Conservation (phyloP, 2,329 filamentous ascomycete species). For the Drechslerella dactyloides region DNA sequence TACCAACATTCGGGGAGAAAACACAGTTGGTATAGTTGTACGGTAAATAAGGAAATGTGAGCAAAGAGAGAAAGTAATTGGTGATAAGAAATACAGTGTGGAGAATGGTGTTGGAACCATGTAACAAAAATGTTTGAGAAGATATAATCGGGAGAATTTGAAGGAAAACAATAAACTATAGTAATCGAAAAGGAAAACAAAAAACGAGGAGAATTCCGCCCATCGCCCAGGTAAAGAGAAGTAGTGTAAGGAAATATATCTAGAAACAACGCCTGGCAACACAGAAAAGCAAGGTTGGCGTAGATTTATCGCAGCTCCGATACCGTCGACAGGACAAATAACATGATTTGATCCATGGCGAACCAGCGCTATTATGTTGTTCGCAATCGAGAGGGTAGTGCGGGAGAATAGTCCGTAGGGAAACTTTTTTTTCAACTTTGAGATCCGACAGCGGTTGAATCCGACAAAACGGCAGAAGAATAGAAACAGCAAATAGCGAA, state of each 20-base stretch:
- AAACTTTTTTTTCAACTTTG: constrained; percentile 47
- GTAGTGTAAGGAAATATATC: constrained; percentile 28
- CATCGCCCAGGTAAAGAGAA: constrained; percentile 5
- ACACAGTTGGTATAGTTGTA: constrained; percentile 22
- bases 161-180: constrained; percentile 31
- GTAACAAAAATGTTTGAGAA: constrained; percentile 26
- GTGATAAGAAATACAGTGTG: constrained; percentile 18
- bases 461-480: not conserved
- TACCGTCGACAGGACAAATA: constrained; percentile 49
- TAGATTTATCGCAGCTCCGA: constrained; percentile 35
- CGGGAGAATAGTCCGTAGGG: constrained; percentile 4
- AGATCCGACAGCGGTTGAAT: constrained; percentile 17
- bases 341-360: constrained; percentile 50
- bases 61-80: constrained; percentile 2
- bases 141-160: constrained; percentile 5
- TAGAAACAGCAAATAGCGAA: constrained; percentile 15
- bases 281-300: constrained; percentile 25
- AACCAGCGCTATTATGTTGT: constrained; percentile 47
- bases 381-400: constrained; percentile 24
- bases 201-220: not conserved
- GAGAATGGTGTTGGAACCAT: constrained; percentile 6
- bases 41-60: constrained; percentile 15
- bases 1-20: constrained; percentile 13
- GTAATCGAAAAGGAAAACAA: not conserved
- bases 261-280: constrained; percentile 48